phyloP scores from a whole-genome alignment of 371 early-diverging fungal genomes.

The Mucor sp. region DNA sequence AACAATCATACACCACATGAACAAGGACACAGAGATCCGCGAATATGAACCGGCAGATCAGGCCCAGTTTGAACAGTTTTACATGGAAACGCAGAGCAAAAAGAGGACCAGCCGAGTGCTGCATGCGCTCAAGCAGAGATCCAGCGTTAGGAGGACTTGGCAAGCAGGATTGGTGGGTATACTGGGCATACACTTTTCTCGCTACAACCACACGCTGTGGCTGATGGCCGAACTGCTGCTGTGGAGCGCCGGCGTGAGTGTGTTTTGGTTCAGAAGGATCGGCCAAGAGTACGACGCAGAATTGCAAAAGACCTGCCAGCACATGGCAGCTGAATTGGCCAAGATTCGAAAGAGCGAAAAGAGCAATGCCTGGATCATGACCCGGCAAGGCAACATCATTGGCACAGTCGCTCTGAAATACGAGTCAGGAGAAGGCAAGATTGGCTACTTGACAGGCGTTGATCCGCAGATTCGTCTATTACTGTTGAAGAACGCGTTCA shows the following conservation, averaged over 20 bases:
- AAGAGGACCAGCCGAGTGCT: slow-evolving; percentile 12
- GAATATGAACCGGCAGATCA: slow-evolving; percentile 19
- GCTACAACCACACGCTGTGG: not conserved
- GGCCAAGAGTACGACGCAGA: slow-evolving; percentile 13
- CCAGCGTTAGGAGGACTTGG: slow-evolving; percentile 28
- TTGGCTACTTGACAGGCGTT: slow-evolving; percentile 37
- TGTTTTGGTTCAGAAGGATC: slow-evolving; percentile 32
- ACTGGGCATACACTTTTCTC: slow-evolving; percentile 25
- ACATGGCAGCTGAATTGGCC: slow-evolving; percentile 3
- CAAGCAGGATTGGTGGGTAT: slow-evolving; percentile 42
- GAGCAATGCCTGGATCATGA: slow-evolving; percentile 44
- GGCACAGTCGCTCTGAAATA: slow-evolving; percentile 34
- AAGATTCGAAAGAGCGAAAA: slow-evolving; percentile 16
- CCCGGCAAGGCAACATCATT: slow-evolving; percentile 10
- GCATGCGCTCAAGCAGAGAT: slow-evolving; percentile 4
- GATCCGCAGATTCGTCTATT: slow-evolving; percentile 28
- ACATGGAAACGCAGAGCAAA: not conserved
- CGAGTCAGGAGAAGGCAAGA: slow-evolving; percentile 38
- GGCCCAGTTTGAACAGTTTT: slow-evolving; percentile 14
- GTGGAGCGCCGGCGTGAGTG: slow-evolving; percentile 38
- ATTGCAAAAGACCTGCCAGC: not conserved
- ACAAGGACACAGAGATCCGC: slow-evolving; percentile 6
- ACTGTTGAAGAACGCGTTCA: slow-evolving; percentile 40
- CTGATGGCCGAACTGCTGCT: slow-evolving; percentile 23
- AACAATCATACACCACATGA: not conserved